Percentiles rank a stretch among this genome's conserved stretches.
These are phyloP conservation scores for Penicillium riverlandense DNA, from an alignment of 495 filamentous ascomycete genomes.

Conservation along the genomic window DNA sequence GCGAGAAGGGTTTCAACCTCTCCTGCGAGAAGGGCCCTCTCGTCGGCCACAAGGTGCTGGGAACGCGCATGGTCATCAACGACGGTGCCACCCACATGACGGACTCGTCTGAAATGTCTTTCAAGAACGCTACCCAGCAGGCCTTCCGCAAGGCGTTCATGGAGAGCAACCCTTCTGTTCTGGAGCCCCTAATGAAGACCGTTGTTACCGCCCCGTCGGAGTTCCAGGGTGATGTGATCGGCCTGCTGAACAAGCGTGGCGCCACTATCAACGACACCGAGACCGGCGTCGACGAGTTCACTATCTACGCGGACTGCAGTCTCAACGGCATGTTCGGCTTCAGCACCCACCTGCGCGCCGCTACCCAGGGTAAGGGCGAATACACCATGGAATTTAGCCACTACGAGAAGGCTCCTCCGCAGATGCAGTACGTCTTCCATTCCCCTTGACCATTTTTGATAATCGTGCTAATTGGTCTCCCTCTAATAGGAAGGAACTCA, in stretches of 20 bases:
- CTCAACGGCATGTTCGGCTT: constrained; percentile 98
- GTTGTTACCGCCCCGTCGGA: constrained; percentile 91
- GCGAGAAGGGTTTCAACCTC: constrained; percentile 88
- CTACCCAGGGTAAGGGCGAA: constrained; percentile 98
- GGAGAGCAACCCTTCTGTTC: constrained; percentile 66
- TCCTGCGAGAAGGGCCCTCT: constrained; percentile 85
- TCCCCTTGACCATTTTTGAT: background rate
- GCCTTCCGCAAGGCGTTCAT: constrained; percentile 94
- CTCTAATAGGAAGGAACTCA: constrained; percentile 68
- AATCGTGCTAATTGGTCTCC: constrained; percentile 1
- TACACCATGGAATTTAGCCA: constrained; percentile 99
- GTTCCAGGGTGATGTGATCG: constrained; percentile 96
- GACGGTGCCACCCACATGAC: constrained; percentile 98
- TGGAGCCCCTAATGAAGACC: constrained; percentile 98
- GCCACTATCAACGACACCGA: constrained; percentile 95
- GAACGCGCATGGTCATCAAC: constrained; percentile 84
- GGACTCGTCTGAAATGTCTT: constrained; percentile 97
- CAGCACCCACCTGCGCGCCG: constrained; percentile 77
- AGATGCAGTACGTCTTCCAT: constrained; percentile 67
- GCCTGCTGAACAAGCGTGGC: constrained; percentile 92
- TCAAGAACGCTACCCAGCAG: constrained; percentile 92
- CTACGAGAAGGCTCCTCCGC: constrained; percentile 78
- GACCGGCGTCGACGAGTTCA: constrained; percentile 91
- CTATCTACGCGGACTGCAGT: constrained; percentile 85
- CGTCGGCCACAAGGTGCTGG: constrained; percentile 89